These are phyloP conservation scores for Rhododendron ferrugineum DNA, from an alignment of 148 eudicot genomes.

Conservation along the genomic window DNA sequence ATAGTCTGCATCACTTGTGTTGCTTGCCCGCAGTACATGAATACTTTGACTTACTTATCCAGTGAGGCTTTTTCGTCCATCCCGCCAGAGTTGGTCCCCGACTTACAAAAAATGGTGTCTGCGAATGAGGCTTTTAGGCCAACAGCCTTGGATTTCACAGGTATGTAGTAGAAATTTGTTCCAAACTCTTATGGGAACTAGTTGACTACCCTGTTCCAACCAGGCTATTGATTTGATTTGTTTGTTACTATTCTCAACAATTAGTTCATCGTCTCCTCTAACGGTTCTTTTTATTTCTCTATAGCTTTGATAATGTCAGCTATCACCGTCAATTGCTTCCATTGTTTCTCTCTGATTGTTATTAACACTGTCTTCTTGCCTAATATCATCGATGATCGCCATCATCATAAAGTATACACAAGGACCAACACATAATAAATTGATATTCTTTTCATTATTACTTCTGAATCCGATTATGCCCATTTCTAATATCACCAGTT, in stretches of 20 bases:
- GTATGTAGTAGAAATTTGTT: constrained; percentile 21
- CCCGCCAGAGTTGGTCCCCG: constrained; percentile 76
- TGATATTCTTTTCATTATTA: neutral
- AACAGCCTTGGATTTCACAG: constrained; percentile 81
- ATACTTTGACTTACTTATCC: constrained; percentile 73
- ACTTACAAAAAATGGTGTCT: constrained; percentile 85
- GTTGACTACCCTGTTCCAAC: neutral
- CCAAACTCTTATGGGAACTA: neutral
- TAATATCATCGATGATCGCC: neutral
- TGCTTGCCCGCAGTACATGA: constrained; percentile 75
- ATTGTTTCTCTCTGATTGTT: neutral
- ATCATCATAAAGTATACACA: neutral
- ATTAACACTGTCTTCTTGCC: neutral
- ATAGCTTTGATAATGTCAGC: neutral
- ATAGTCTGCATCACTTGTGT: constrained; percentile 13
- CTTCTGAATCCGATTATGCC: neutral
- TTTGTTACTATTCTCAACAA: neutral
- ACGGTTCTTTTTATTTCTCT: neutral
- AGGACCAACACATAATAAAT: neutral
- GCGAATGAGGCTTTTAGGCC: constrained; percentile 72
- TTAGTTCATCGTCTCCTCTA: neutral
- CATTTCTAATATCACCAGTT: neutral
- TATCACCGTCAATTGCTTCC: neutral
- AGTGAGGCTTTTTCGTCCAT: constrained; percentile 82
- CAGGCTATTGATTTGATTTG: neutral